Conservation (phyloP, 179 eudicot genomes). For the Pouteria campechiana region DNA sequence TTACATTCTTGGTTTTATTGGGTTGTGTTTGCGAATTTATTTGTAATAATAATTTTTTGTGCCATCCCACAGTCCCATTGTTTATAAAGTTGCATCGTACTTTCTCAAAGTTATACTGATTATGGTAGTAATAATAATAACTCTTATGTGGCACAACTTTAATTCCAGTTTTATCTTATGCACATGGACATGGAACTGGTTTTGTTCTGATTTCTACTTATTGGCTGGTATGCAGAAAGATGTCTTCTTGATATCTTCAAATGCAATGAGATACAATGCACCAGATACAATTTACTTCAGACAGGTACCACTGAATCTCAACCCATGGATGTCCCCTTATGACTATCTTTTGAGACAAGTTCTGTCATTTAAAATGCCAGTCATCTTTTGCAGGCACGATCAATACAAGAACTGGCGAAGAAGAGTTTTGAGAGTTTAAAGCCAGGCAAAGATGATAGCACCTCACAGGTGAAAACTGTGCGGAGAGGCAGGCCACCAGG, state of each 20-base stretch:
- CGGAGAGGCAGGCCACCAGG: constrained; percentile 74
- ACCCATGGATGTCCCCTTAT: not conserved
- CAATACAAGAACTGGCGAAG: constrained; percentile 72
- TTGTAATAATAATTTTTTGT: too few species aligned
- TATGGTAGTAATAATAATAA: too few species aligned
- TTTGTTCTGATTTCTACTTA: not conserved
- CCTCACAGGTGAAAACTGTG: constrained; percentile 37
- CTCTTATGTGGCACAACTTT: too few species aligned
- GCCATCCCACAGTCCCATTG: too few species aligned
- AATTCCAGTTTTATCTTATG: not conserved
- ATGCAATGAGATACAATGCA: constrained; percentile 83
- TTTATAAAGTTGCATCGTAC: too few species aligned
- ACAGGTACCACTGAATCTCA: constrained; percentile 36
- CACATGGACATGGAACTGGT: not conserved
- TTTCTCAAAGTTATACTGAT: too few species aligned
- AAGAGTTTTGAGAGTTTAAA: constrained; percentile 53
- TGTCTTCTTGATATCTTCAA: constrained; percentile 62
- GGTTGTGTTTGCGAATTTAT: too few species aligned
- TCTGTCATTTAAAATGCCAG: constrained; percentile 4
- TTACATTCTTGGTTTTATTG: too few species aligned
- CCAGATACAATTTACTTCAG: constrained; percentile 62
- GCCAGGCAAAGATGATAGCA: constrained; percentile 40
- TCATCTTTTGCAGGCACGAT: constrained; percentile 36
- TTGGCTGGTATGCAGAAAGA: constrained; percentile 68
- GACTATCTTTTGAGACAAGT: not conserved